These are phyloP conservation scores for Pichia nakasei DNA, from an alignment of 805 yeast species.

Conservation along the genomic window DNA sequence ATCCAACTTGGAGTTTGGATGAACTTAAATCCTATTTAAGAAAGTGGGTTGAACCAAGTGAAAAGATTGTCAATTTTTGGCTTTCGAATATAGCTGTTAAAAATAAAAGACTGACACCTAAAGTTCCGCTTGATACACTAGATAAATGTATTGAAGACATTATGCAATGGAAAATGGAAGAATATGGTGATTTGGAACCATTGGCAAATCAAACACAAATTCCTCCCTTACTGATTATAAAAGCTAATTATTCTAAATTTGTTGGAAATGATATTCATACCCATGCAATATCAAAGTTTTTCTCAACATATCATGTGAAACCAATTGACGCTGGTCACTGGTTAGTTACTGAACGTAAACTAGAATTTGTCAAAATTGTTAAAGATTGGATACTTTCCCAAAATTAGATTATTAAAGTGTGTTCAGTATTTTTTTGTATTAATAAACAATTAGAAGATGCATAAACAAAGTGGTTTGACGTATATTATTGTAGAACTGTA, in stretches of 20 bases:
- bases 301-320: conserved; percentile 58
- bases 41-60: conserved; percentile 49
- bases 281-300: conserved; percentile 24
- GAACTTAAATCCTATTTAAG: conserved; percentile 45
- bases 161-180: conserved; percentile 41
- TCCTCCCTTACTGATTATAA: conserved; percentile 66
- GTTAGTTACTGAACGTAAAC: conserved; percentile 78
- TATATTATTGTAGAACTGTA: too few relatives aligned
- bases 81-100: conserved; percentile 49
- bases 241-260: conserved; percentile 58
- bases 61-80: conserved; percentile 61
- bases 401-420: too few relatives aligned
- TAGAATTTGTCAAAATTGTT: conserved; percentile 55
- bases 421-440: too few relatives aligned
- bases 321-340: conserved; percentile 85
- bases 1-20: conserved; percentile 36
- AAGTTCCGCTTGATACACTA: conserved; percentile 60
- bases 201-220: conserved; percentile 36
- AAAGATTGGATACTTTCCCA: conserved; percentile 34
- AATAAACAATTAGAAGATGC: too few relatives aligned
- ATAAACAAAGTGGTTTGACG: too few relatives aligned
- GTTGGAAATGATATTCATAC: conserved; percentile 18
- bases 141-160: conserved; percentile 54
- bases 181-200: conserved; percentile 19
- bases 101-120: conserved; percentile 15